Evolutionary conservation across 441 rosid species (phyloP).

Genomic region (Raphanus hybrid): DNA sequence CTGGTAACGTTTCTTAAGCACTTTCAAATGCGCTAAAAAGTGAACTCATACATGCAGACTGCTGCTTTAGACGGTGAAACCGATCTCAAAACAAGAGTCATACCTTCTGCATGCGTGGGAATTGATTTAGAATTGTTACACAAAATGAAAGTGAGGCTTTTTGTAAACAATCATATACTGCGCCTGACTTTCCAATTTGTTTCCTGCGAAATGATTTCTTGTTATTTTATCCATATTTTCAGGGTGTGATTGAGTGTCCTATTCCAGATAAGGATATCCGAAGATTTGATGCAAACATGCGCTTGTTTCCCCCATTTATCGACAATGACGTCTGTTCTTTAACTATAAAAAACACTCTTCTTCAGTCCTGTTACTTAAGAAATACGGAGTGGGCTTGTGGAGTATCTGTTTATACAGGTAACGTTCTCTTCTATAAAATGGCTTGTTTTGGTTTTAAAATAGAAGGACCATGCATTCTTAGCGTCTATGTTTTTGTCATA

Average conservation of each 20-base stretch:
- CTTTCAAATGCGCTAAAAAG: slow-evolving; percentile 5
- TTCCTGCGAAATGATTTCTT: background rate
- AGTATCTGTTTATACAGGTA: slow-evolving; percentile 96
- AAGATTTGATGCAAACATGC: slow-evolving; percentile 98
- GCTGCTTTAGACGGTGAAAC: slow-evolving; percentile 98
- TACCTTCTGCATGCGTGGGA: slow-evolving; percentile 93
- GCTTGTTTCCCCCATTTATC: slow-evolving; percentile 94
- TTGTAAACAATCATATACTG: slow-evolving; percentile 1
- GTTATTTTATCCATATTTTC: slow-evolving; percentile 30
- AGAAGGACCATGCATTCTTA: slow-evolving; percentile 18
- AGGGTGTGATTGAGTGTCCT: slow-evolving; percentile 99
- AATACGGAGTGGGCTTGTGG: slow-evolving; percentile 99
- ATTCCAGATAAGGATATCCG: slow-evolving; percentile 94
- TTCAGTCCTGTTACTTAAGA: slow-evolving; percentile 96
- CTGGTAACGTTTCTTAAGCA: too few relatives aligned
- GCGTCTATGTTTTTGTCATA: background rate
- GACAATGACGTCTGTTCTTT: slow-evolving; percentile 95
- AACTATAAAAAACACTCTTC: slow-evolving; percentile 92
- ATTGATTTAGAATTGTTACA: slow-evolving; percentile 89
- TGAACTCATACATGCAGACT: slow-evolving; percentile 63
- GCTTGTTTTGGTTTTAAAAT: background rate
- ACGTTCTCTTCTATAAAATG: slow-evolving; percentile 21
- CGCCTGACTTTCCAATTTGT: slow-evolving; percentile 14
- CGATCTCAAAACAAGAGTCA: slow-evolving; percentile 92
- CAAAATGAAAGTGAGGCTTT: slow-evolving; percentile 80